These are phyloP conservation scores for Stagonosporopsis cucurbitacearum DNA, from an alignment of 2,329 filamentous ascomycete genomes.

Conservation along the genomic window DNA sequence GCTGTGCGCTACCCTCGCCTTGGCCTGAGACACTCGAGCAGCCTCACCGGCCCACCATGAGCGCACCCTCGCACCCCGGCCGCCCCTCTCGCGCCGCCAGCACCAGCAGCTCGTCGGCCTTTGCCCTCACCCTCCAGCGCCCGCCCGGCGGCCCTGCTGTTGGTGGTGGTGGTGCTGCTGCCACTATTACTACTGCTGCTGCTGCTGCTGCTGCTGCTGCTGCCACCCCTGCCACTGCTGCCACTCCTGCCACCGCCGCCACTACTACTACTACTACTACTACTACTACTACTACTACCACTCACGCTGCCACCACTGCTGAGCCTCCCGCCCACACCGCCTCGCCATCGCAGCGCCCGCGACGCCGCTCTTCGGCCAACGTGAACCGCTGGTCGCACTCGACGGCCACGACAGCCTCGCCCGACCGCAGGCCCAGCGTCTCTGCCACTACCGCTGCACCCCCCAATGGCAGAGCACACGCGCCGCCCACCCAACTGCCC, in stretches of 20 bases:
- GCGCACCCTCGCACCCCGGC: conserved; percentile 28
- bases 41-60: conserved; percentile 31
- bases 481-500: conserved; percentile 33
- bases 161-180: too few species aligned
- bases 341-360: conserved; percentile 19
- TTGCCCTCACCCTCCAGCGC: conserved; percentile 50
- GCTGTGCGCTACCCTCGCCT: conserved; percentile 34
- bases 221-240: too few species aligned
- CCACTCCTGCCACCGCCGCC: too few species aligned
- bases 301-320: neutral
- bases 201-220: too few species aligned
- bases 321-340: neutral
- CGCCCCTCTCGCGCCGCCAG: conserved; percentile 52
- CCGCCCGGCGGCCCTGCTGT: too few species aligned
- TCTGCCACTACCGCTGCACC: conserved; percentile 41
- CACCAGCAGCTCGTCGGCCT: conserved; percentile 50
- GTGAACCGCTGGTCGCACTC: conserved; percentile 66
- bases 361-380: conserved; percentile 55
- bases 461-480: conserved; percentile 41
- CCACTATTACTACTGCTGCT: too few species aligned
- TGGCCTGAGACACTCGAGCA: conserved; percentile 40
- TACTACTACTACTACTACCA: too few species aligned
- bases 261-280: too few species aligned
- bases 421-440: conserved; percentile 49
- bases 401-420: conserved; percentile 57